Evolutionary conservation across 345 rosid genomes (phyloP), one percentile per base, ranked within the genome.

Genomic region (Conringia planisiliqua): DNA sequence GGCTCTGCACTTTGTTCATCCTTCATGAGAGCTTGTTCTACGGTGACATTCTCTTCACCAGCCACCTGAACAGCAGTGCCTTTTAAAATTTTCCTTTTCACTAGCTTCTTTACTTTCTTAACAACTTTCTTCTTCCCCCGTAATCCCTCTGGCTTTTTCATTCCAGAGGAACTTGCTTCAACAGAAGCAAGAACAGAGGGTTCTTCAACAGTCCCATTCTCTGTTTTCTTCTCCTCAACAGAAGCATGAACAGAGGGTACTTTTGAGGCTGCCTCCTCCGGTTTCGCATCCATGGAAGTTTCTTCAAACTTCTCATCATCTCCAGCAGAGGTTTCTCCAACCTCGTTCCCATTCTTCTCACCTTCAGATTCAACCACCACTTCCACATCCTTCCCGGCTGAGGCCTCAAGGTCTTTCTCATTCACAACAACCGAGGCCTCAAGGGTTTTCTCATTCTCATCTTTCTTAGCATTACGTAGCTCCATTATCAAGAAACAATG

Each of bases 131-230:
- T 50, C 33, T 73, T 78, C 0, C 5, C 64, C 33, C 4, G 14
- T 46, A 58, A 64, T 9, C 66, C 69, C 14, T 17, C 30, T 10
- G 46, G 64, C 24, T 27, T 61, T 24, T 16, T 26, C 35, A 4
- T 16, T 32, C 58, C 70, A 39, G 78, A 66, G 33, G 78, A 68
- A 39, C 12, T 50, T 48, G 74, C 81, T 50, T 57, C 76, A 11
- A 36, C 38, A 36, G 72, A 64, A 36, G 46, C 58, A 55, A 33
- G 10, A 39, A 60, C 29, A 10, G 69, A 68, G 14, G 63, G 13
- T 17, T 47, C 39, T 40, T 61, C 22, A 30, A 55, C 11, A 22
- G 16, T 14, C 11, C 2, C 77, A 29, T 8, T 18, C 24, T 52
- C 80, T 52, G 70, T 40, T 62, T 51, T 26, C 29, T 60, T 62